These are phyloP conservation scores for Cladosporium sp. DNA, from an alignment of 2,329 filamentous ascomycete genomes.

Conservation along the genomic window DNA sequence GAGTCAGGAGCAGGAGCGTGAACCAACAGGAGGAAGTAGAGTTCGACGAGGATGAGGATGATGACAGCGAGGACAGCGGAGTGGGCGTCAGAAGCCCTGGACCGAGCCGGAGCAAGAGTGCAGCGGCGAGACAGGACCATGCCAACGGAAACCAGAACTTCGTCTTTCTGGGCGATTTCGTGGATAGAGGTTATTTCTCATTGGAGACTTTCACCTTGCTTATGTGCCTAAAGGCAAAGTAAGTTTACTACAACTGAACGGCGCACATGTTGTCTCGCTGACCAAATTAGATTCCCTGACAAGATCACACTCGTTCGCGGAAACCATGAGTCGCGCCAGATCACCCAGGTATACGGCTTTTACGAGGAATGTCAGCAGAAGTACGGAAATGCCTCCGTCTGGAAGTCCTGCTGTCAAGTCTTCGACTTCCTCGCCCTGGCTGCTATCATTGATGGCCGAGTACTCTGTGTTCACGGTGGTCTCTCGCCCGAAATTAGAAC, in stretches of 20 bases:
- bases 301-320: constrained; percentile 72
- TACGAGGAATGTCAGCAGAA: constrained; percentile 78
- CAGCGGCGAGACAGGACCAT: constrained; percentile 42
- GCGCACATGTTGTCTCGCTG: neutral
- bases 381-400: constrained; percentile 75
- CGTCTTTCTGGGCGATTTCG: constrained; percentile 72
- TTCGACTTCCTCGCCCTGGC: constrained; percentile 76
- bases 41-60: constrained; percentile 53
- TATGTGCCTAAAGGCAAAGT: constrained; percentile 73
- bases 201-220: constrained; percentile 72
- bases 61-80: constrained; percentile 48
- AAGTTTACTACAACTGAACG: constrained; percentile 20
- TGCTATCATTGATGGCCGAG: constrained; percentile 72
- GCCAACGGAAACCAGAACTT: constrained; percentile 68
- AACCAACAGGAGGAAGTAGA: constrained; percentile 44
- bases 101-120: constrained; percentile 41
- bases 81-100: constrained; percentile 43
- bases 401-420: constrained; percentile 77
- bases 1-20: constrained; percentile 39
- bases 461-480: constrained; percentile 72
- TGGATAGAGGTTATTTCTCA: constrained; percentile 74
- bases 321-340: constrained; percentile 76
- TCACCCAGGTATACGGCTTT: constrained; percentile 77
- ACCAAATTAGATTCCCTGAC: constrained; percentile 63
- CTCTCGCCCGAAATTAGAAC: constrained; percentile 73